These are phyloP conservation scores for Torulaspora pretoriensis DNA, from an alignment of 1,139 yeast species.

Conservation along the genomic window DNA sequence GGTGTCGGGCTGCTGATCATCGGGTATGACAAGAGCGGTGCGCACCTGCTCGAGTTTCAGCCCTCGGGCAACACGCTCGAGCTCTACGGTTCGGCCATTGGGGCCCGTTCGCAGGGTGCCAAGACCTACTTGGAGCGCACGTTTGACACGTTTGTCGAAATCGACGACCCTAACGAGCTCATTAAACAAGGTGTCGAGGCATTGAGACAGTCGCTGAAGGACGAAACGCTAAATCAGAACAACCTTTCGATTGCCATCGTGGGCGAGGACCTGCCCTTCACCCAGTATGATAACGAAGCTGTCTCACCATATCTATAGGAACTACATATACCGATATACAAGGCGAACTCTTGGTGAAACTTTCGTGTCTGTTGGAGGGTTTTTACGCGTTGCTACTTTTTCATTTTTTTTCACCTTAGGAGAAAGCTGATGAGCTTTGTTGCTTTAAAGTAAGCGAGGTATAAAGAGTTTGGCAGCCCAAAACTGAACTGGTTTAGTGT, in stretches of 20 bases:
- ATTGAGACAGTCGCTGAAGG: slow-evolving; percentile 90
- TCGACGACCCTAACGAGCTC: slow-evolving; percentile 64
- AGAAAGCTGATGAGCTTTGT: not conserved
- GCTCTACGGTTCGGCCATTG: slow-evolving; percentile 91
- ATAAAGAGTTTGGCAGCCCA: not conserved
- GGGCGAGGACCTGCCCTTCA: slow-evolving; percentile 72
- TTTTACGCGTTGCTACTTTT: not conserved
- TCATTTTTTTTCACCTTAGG: not conserved
- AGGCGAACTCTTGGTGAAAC: not conserved
- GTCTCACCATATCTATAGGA: slow-evolving; percentile 54
- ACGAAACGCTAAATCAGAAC: slow-evolving; percentile 76
- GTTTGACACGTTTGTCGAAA: slow-evolving; percentile 58
- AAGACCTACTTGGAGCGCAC: slow-evolving; percentile 90
- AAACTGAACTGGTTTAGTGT: no score
- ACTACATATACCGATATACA: not conserved
- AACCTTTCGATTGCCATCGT: slow-evolving; percentile 92
- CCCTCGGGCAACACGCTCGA: slow-evolving; percentile 94
- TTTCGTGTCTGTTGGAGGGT: not conserved
- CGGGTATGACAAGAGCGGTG: slow-evolving; percentile 93
- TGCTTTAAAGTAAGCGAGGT: not conserved
- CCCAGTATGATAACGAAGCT: slow-evolving; percentile 77
- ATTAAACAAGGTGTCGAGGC: slow-evolving; percentile 88
- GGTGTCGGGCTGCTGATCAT: slow-evolving; percentile 91
- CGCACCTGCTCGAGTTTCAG: slow-evolving; percentile 90
- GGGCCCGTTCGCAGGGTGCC: slow-evolving; percentile 98